Evolutionary conservation across 1,139 yeast genomes (phyloP), one percentile per base, ranked within the genome.

Genomic region (Meyerozyma sp.): DNA sequence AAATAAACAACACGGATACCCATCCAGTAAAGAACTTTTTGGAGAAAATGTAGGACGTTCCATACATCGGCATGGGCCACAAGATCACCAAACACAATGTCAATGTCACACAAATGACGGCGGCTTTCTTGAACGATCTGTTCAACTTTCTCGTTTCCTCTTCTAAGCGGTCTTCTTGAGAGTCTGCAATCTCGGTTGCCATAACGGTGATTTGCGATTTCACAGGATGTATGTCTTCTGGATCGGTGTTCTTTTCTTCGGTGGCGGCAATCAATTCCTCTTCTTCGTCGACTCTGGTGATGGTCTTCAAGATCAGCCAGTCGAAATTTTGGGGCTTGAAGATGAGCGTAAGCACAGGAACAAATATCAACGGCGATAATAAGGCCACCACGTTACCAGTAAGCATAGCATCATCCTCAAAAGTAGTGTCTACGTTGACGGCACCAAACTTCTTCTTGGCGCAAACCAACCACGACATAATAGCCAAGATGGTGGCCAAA

Each of bases 1-100:
- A 84, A 48, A 84, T 79, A 44, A 84, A 79, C 51, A 84, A 79
- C 36, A 87, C 91, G 42, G 73, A 77, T 44, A 87, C 75, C 95
- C 95, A 87, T 43, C 94, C 95, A 8, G 90, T 84, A 62, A 87
- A 87, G 65, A 86, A 86, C 44, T 61, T 63, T 62, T 76, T 81
- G 43, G 87, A 79, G 63, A 87, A 87, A 41, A 87, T 70, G 58
- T 87, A 87, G 1, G 75, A 70, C 1, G 82, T 59, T 35, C 95
- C 95, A 58, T 83, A 87, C 90, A 87, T 82, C 46, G 95, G 94
- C 86, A 87, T 83, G 55, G 95, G 95, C 89, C 91, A 86, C 36
- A 86, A 60, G 36, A 87, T 74, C 36, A 86, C 63, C 45, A 87
- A 70, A 44, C 82, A 72, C 14, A 85, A 52, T 3, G 88, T 79